Evolutionary conservation across 2,329 filamentous ascomycete genomes (phyloP).

Genomic region (Talaromyces sp.): DNA sequence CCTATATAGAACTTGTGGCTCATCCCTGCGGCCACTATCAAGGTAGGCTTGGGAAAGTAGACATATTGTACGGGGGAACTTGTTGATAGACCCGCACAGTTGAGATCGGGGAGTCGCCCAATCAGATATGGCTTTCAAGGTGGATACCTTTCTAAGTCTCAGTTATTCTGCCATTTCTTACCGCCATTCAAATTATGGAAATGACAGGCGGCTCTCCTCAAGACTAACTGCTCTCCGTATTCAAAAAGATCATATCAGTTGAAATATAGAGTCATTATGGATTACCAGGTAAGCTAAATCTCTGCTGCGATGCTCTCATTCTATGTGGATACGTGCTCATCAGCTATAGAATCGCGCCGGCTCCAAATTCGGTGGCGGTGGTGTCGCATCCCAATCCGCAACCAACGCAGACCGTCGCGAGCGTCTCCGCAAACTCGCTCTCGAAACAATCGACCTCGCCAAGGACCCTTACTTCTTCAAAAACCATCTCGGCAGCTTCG

Average conservation of each 20-base stretch:
- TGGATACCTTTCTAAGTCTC: neutral
- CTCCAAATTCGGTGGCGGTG: constrained; percentile 96
- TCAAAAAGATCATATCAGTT: neutral
- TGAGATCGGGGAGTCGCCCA: constrained; percentile 6
- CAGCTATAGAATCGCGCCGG: constrained; percentile 76
- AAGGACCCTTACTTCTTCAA: constrained; percentile 99
- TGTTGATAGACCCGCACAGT: neutral
- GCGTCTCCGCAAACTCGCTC: constrained; percentile 92
- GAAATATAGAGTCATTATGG: constrained; percentile 37
- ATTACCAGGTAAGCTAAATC: constrained; percentile 46
- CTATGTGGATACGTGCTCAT: neutral
- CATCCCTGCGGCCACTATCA: constrained; percentile 25
- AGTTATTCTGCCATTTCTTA: constrained; percentile 15
- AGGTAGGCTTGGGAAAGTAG: neutral
- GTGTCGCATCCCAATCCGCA: constrained; percentile 87
- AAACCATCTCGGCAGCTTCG: constrained; percentile 97
- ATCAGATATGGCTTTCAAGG: constrained; percentile 3
- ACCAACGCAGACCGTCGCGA: constrained; percentile 97
- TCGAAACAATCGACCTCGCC: constrained; percentile 98
- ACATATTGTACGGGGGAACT: neutral
- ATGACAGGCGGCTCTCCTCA: neutral
- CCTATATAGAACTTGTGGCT: constrained; percentile 51
- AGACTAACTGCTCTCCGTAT: neutral
- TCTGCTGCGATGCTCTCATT: too few species aligned
- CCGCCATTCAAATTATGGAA: constrained; percentile 11